Base-by-base conservation (phyloP, 805 yeast species). In the Kodamaea nitidulidarum region DNA sequence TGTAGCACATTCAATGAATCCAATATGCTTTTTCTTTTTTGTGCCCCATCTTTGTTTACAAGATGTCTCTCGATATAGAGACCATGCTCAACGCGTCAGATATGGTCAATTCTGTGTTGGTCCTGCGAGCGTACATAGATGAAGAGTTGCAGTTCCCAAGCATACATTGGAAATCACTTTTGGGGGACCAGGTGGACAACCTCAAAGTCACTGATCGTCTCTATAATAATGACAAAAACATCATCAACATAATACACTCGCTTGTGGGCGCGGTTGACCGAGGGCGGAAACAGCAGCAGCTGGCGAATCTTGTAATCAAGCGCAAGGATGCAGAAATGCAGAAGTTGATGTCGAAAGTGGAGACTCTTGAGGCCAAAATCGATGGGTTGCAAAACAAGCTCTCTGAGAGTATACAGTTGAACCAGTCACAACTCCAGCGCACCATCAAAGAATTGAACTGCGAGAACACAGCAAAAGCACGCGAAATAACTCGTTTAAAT, bases 211-310 rank as follows among this genome's bases (percentile, higher is more conserved):
- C 62, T 4, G 66, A 63, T 11, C 36, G 39, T 10, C 32, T 64
- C 15, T 68, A 61, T 40, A 56, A 58, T 35, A 63, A 63, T 38
- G 70, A 64, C 39, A 55, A 54, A 27, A 52, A 55, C 20, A 42
- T 55, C 16, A 62, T 69, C 33, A 67, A 69, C 42, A 55, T 64
- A 25, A 54, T 69, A 1, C 64, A 66, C 44, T 57, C 67, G 9
- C 44, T 63, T 10, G 37, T 55, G 56, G 22, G 40, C 54, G 27
- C 63, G 52, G 43, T 53, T 54, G 24, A 50, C 60, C n/a, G 67
- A 34, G 56, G 55, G 42, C 52, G 66, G 17, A 47, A 40, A 10
- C 71, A 63, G 38, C 61, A 57, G 36, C 55, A 51, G 34, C 42
- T 55, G 6, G 56, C 65, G 18, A 64, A 61, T 40, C 54, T 53